These are phyloP conservation scores for Acanthamoeba healyi DNA, from an alignment of 208 protist species.

Conservation along the genomic window DNA sequence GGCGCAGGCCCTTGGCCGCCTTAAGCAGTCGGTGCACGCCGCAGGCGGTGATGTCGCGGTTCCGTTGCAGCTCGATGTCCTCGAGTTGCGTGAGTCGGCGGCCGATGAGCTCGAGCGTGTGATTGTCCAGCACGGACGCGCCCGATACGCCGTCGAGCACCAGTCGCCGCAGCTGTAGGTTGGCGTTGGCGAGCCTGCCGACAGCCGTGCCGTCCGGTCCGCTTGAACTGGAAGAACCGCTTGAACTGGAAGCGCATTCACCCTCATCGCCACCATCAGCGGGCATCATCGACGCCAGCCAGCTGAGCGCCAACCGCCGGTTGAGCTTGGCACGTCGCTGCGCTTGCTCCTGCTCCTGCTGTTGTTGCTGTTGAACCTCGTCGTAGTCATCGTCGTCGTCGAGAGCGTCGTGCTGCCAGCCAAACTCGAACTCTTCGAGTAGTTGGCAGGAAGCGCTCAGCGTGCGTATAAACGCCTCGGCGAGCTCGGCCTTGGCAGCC, in stretches of 20 bases:
- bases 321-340: neutral
- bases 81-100: neutral
- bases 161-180: neutral
- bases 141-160: neutral
- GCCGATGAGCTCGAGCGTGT: neutral
- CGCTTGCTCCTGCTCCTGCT: neutral
- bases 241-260: no score
- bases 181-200: neutral
- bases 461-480: neutral
- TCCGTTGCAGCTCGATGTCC: neutral
- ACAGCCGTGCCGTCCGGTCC: neutral
- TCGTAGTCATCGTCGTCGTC: neutral
- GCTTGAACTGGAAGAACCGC: no score
- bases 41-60: neutral
- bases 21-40: neutral
- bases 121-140: neutral
- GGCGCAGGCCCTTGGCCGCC: neutral
- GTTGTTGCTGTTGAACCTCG: neutral
- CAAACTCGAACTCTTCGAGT: slow-evolving; percentile 28
- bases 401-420: neutral
- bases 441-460: neutral
- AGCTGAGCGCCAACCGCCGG: neutral
- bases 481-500: neutral
- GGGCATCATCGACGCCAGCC: neutral
- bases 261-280: neutral